Conservation (phyloP, 2,329 filamentous ascomycete species). For the Phialophora expanda region DNA sequence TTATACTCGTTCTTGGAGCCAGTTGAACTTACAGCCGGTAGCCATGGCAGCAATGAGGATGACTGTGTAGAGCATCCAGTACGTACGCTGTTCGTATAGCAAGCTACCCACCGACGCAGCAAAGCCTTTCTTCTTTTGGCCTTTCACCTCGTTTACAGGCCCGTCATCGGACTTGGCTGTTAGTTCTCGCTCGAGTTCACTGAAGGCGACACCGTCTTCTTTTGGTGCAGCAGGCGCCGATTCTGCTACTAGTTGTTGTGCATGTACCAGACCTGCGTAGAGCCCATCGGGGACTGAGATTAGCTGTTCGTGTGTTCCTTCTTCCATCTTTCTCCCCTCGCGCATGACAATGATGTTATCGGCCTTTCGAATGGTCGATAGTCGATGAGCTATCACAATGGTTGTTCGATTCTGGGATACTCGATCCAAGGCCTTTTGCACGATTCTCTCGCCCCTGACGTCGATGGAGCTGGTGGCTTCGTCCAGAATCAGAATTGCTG, state of each 20-base stretch:
- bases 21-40: conserved; percentile 42
- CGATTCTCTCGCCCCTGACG: conserved; percentile 60
- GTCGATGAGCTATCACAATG: conserved; percentile 76
- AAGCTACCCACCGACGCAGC: conserved; percentile 42
- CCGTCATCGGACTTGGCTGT: conserved; percentile 26
- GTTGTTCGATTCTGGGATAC: conserved; percentile 69
- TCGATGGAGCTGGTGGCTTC: conserved; percentile 75
- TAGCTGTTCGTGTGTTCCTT: conserved; percentile 76
- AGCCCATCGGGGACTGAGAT: conserved; percentile 64
- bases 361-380: conserved; percentile 75
- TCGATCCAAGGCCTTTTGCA: conserved; percentile 59
- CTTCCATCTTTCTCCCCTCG: conserved; percentile 72
- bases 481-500: conserved; percentile 71
- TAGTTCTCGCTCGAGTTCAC: conserved; percentile 5
- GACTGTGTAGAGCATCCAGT: conserved; percentile 42
- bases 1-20: conserved; percentile 26
- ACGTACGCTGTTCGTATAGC: conserved; percentile 44
- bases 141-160: neutral
- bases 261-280: conserved; percentile 55
- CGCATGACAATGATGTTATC: conserved; percentile 79
- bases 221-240: conserved; percentile 47
- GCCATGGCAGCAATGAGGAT: conserved; percentile 41
- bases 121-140: conserved; percentile 37
- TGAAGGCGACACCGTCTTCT: conserved; percentile 27
- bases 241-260: conserved; percentile 39